Evolutionary conservation across 2,329 filamentous ascomycete species (phyloP), one percentile per base, ranked within the genome.

Genomic region (Pestalotiopsis sp.): DNA sequence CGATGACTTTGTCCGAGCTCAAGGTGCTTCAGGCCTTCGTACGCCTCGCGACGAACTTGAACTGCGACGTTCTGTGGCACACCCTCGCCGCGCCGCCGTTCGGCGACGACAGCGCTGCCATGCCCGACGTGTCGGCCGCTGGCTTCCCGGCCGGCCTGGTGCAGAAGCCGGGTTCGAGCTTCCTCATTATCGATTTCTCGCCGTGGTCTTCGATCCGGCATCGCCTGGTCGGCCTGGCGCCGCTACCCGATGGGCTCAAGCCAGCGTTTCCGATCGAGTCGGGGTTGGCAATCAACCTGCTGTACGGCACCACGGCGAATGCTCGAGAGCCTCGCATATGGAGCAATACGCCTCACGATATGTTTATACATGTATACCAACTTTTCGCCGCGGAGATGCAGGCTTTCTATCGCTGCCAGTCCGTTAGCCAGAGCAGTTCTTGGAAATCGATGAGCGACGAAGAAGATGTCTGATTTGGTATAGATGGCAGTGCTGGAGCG

Each of bases 381-480:
- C 73, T 83, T n/a, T 77, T 89, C 25, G 89, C 89, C 75, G 82
- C 85, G 75, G 81, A 83, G 56, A 90, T 88, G 88, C 90, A 87
- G 87, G 90, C 88, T 77, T 76, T 87, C 45, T 86, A 90, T 73
- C 87, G 90, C 72, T 75, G 80, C 9, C 79, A 80, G 12, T 82
- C 89, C 17, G 76, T 90, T n/a, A 82, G 84, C 59, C 82, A 81
- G 66, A 87, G 86, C 73, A 89, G 90, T 75, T 78, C 45, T n/a
- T 52, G 45, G 45, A 52, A n/a, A 52, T 52, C 45, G 45, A 52
- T 20, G 45, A 52, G 45, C 45, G 45, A 52, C 17, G 80, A 65
- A 82, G 83, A 81, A 80, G 87, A 70, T 79, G 72, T 66, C 73
- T 82, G 66, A 81, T 0, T 81, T 83, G 5, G 72, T 78, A 5